A percentile compares a stretch with the other conserved stretches of the same genome.
These are phyloP conservation scores for Rhizopogon salebrosus DNA, from an alignment of 768 basidiomycete genomes.

Conservation along the genomic window DNA sequence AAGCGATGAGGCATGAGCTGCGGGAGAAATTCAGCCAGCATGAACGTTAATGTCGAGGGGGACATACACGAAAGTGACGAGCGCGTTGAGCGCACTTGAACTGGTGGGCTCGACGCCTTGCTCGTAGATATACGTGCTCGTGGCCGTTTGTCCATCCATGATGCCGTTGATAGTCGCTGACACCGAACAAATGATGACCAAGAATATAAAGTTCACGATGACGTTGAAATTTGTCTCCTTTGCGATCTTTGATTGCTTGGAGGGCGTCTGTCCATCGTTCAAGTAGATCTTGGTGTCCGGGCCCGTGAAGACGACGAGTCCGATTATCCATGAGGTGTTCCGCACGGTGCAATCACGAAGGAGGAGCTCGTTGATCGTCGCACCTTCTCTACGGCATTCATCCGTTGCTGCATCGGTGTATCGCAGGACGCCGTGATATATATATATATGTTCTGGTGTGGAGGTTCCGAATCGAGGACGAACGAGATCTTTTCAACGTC, in stretches of 20 bases:
- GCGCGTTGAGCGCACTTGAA: slow-evolving; percentile 61
- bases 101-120: slow-evolving; percentile 54
- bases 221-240: slow-evolving; percentile 99
- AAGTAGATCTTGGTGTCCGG: slow-evolving; percentile 90
- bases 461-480: slow-evolving; percentile 87
- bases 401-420: slow-evolving; percentile 54
- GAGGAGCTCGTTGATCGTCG: slow-evolving; percentile 89
- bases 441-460: slow-evolving; percentile 88
- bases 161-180: slow-evolving; percentile 76
- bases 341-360: slow-evolving; percentile 87
- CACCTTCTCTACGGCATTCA: slow-evolving; percentile 57
- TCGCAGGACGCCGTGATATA: slow-evolving; percentile 83
- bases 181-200: slow-evolving; percentile 70
- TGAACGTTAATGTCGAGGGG: not conserved
- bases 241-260: slow-evolving; percentile 97
- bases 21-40: slow-evolving; percentile 8
- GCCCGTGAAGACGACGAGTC: slow-evolving; percentile 91
- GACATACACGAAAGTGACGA: slow-evolving; percentile 89
- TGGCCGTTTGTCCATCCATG: slow-evolving; percentile 51
- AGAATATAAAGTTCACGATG: slow-evolving; percentile 82
- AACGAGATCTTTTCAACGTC: slow-evolving; percentile 87
- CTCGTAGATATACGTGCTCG: slow-evolving; percentile 75
- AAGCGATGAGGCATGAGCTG: slow-evolving; percentile 90
- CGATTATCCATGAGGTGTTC: slow-evolving; percentile 91
- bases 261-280: slow-evolving; percentile 89